Base-by-base conservation (phyloP, 306 rosid species). In the Castanospermum australe region DNA sequence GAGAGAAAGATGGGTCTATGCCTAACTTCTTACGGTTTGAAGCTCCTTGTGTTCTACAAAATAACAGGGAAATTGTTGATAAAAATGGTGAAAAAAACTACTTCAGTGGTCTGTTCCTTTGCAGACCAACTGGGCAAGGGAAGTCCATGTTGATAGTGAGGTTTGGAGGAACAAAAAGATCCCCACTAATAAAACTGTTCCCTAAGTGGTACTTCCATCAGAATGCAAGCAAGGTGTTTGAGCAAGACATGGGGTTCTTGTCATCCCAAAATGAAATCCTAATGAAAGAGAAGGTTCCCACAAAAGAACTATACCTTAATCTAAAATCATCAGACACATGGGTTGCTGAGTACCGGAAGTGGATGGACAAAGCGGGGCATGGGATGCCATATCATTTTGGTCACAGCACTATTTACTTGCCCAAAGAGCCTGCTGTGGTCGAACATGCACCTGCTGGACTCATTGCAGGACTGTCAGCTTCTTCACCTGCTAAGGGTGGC, bases 351-450 rank as follows among this genome's bases (percentile, higher is more conserved):
- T 95, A 95, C 78, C 65, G 98, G 59, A 90, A 84, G 81, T 95
- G 99, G 99, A 93, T 95, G 98, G 99, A 95, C 89, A 95, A 89
- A 81, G 99, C 86, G 4, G 99, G 99, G 55, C 98, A 95, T 28
- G 99, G 99, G 42, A 93, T 95, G 99, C 99, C 99, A 1, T 95
- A 95, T 74, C 90, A 95, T 82, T 93, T 95, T 47, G 99, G 99
- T 67, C 96, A 95, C 82, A 84, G 85, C 91, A 90, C 97, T 7
- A 89, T 95, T 71, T 86, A 91, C 1, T 78, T 93, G 84, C 99
- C 99, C 1, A 77, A 85, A 76, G 90, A 88, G 80, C 98, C 98
- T 32, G 99, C 99, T 8, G 97, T 95, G 42, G 86, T 95, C 20
- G 98, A 95, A 57, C 98, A 95, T 35, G 97, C 98, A 5, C 99